Evolutionary conservation across 352 stramenopile species (phyloP), one percentile per base, ranked within the genome.

Genomic region (Globisporangium middletonii): DNA sequence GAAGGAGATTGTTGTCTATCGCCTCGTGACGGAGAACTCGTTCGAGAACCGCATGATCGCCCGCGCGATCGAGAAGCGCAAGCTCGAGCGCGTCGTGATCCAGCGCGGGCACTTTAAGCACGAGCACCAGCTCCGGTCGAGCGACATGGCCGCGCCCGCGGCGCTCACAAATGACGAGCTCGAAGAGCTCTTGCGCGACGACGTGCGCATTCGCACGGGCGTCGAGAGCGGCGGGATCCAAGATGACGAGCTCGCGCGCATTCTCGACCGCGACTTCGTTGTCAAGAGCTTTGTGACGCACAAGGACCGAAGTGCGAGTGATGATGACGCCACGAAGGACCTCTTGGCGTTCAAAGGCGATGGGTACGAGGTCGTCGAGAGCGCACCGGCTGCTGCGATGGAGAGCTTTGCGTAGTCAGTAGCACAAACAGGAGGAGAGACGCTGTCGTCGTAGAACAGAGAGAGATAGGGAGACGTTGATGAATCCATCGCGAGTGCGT

Each of bases 11-110:
- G 78, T 83, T 30, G 91, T 98, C 19, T 97, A 98, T 65, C 86
- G 94, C 2, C 74, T 98, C 50, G 86, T 98, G 56, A 94, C 94
- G 15, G 83, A 94, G 51, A 95, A 96, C 63, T 97, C 87, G 49
- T 94, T 98, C 42, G 95, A 98, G 69, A 91, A 98, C 65, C 90
- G 90, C 28, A 98, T 98, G 68, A 84, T 98, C 35, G 78, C 97
- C 63, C 79, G 86, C 30, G 84, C 88, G 13, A 86, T 96, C 44
- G 90, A 96, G 63, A 97, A 97, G 67, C 84, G 92, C 27, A 96
- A 94, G 67, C 78, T 97, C 12, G 87, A 96, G 63, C 83, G 85
- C 27, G 82, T 93, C 19, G 79, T 96, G 41, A 93, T 97, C 51
- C 89, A 94, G 53, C 75, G 85, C 23, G 87, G 87, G 28, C 75